A percentile compares a stretch with the other conserved stretches of the same genome.
Conservation (phyloP, 2,329 filamentous ascomycete species). For the Phoma sp. region DNA sequence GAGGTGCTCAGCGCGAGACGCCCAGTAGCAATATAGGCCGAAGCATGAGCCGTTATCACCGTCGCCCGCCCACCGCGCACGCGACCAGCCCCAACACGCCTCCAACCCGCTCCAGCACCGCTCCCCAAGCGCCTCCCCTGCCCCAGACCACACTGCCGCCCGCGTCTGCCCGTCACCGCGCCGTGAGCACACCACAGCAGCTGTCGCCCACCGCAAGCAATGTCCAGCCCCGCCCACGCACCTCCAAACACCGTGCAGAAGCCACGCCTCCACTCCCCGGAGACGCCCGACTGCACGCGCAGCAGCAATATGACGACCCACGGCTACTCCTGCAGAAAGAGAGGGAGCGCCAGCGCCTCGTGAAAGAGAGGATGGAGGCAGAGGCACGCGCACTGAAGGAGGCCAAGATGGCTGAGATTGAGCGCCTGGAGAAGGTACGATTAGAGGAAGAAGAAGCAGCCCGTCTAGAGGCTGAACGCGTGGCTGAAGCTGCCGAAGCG, state of each 20-base stretch:
- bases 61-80: slow-evolving; percentile 40
- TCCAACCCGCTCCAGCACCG: slow-evolving; percentile 34
- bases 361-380: slow-evolving; percentile 42
- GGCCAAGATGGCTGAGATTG: slow-evolving; percentile 41
- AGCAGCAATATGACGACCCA: slow-evolving; percentile 42
- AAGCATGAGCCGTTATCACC: slow-evolving; percentile 53
- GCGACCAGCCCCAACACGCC: slow-evolving; percentile 33
- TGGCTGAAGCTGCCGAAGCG: slow-evolving; percentile 39
- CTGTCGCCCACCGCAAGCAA: slow-evolving; percentile 27
- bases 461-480: slow-evolving; percentile 32
- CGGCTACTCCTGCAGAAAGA: slow-evolving; percentile 43
- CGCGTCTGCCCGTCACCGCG: slow-evolving; percentile 34
- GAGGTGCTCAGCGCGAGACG: slow-evolving; percentile 5
- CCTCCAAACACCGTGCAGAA: slow-evolving; percentile 31
- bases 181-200: slow-evolving; percentile 38
- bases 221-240: slow-evolving; percentile 37
- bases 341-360: slow-evolving; percentile 38
- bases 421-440: slow-evolving; percentile 34
- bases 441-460: slow-evolving; percentile 42
- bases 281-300: slow-evolving; percentile 26
- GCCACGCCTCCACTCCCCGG: slow-evolving; percentile 26
- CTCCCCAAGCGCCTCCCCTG: slow-evolving; percentile 26
- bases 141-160: slow-evolving; percentile 18
- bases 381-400: slow-evolving; percentile 41
- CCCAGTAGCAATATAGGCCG: slow-evolving; percentile 31